These are phyloP conservation scores for Crithidia sp. DNA, from an alignment of 208 protist genomes.

Conservation along the genomic window DNA sequence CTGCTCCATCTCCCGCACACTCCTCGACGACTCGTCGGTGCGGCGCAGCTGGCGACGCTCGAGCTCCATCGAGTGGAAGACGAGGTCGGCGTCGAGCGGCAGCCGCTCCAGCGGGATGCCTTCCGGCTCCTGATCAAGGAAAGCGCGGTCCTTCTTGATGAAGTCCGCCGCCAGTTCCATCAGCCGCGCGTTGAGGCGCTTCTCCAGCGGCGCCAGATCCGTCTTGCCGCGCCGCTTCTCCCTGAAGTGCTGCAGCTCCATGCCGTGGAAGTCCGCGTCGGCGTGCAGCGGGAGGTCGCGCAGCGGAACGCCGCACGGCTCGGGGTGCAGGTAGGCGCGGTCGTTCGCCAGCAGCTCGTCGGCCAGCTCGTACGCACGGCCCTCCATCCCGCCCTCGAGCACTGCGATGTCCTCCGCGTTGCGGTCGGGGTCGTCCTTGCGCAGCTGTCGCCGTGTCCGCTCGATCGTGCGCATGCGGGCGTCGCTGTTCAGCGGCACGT, in stretches of 20 bases:
- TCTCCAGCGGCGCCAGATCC: constrained; percentile 51
- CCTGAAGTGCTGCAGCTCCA: constrained; percentile 49
- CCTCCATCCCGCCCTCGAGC: constrained; percentile 66
- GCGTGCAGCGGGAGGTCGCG: constrained; percentile 60
- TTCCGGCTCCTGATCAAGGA: constrained; percentile 79
- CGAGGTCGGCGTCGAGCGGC: constrained; percentile 67
- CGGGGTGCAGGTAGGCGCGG: constrained; percentile 67
- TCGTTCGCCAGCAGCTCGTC: constrained; percentile 57
- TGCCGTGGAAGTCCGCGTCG: constrained; percentile 61
- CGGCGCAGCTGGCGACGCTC: constrained; percentile 64
- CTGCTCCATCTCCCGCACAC: constrained; percentile 54
- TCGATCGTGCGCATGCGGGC: constrained; percentile 68
- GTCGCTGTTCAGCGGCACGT: constrained; percentile 75
- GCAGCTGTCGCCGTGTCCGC: constrained; percentile 54
- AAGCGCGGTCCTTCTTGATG: constrained; percentile 62
- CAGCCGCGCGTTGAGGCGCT: constrained; percentile 51
- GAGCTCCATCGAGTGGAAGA: constrained; percentile 76
- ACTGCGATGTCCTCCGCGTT: constrained; percentile 38
- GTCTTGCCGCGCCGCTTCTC: constrained; percentile 23
- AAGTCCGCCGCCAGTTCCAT: constrained; percentile 67
- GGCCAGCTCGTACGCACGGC: constrained; percentile 64
- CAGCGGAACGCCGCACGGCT: constrained; percentile 73
- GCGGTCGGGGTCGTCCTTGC: constrained; percentile 38
- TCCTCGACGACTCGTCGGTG: constrained; percentile 35
- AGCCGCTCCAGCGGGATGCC: constrained; percentile 70